Percentiles rank a stretch among this genome's conserved stretches.
Evolutionary conservation across 352 stramenopile genomes (phyloP).

Genomic region (Pythium rishiriense): DNA sequence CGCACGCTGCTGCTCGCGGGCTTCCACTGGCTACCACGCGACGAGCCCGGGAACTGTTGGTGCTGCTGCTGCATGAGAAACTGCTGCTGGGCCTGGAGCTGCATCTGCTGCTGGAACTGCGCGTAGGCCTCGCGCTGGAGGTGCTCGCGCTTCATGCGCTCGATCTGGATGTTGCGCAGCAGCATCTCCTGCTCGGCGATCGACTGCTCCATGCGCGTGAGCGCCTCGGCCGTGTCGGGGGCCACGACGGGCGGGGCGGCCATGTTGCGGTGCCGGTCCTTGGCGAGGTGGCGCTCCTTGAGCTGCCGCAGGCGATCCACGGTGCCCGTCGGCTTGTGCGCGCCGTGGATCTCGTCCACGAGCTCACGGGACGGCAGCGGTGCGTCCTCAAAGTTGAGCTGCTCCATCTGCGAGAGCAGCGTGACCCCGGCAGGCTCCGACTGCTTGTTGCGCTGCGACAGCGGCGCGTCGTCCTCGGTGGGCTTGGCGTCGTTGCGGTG

Average conservation of each 20-base stretch:
- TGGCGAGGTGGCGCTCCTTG: slow-evolving; percentile 62
- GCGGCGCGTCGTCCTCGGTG: background rate
- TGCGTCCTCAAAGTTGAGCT: slow-evolving; percentile 25
- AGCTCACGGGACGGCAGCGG: slow-evolving; percentile 32
- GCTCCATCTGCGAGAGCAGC: slow-evolving; percentile 7
- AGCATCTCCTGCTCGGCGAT: slow-evolving; percentile 67
- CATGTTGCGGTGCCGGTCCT: slow-evolving; percentile 56
- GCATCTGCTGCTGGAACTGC: slow-evolving; percentile 17
- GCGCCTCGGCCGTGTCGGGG: slow-evolving; percentile 29
- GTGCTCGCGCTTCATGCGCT: slow-evolving; percentile 42
- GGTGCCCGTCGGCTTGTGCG: slow-evolving; percentile 30
- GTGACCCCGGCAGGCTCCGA: background rate
- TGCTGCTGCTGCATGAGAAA: slow-evolving; percentile 23
- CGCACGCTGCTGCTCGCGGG: background rate
- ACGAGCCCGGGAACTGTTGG: slow-evolving; percentile 13
- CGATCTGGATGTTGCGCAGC: slow-evolving; percentile 56
- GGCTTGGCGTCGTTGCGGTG: slow-evolving; percentile 41
- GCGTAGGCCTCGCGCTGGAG: slow-evolving; percentile 13
- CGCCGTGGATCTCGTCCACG: slow-evolving; percentile 34
- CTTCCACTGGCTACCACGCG: slow-evolving; percentile 19
- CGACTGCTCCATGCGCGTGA: slow-evolving; percentile 57
- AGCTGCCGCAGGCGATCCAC: slow-evolving; percentile 54
- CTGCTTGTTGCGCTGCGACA: slow-evolving; percentile 1
- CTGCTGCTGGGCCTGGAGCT: slow-evolving; percentile 14
- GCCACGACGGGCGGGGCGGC: slow-evolving; percentile 9